Conservation (phyloP, 805 yeast species). For the Cyberlindnera mrakii region DNA sequence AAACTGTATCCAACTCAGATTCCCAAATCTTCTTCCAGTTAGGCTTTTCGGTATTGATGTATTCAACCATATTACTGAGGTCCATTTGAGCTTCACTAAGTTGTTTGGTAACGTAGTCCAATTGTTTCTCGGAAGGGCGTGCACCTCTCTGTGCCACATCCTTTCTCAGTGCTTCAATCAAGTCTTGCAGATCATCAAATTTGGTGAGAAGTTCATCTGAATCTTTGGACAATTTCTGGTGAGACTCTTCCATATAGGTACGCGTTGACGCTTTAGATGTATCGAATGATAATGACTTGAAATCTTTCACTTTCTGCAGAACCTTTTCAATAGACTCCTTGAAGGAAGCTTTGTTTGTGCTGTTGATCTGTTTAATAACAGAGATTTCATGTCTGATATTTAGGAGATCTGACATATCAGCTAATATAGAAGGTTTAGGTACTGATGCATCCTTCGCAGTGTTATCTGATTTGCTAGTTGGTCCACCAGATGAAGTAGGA, state of each 20-base stretch:
- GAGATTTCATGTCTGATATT: conserved; percentile 54
- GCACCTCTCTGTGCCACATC: conserved; percentile 93
- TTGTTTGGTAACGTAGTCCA: conserved; percentile 61
- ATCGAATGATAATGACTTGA: conserved; percentile 43
- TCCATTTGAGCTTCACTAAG: conserved; percentile 49
- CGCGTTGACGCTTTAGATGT: conserved; percentile 31
- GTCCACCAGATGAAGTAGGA: neutral
- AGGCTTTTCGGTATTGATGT: conserved; percentile 65
- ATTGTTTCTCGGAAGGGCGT: conserved; percentile 68
- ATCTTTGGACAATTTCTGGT: conserved; percentile 63
- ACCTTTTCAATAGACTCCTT: conserved; percentile 39
- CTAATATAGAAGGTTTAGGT: conserved; percentile 1
- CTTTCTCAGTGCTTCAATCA: conserved; percentile 80
- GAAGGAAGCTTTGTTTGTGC: conserved; percentile 35
- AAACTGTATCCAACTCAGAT: conserved; percentile 77
- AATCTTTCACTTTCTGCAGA: conserved; percentile 39
- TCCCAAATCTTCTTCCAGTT: conserved; percentile 93
- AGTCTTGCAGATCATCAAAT: conserved; percentile 89
- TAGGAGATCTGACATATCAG: conserved; percentile 22
- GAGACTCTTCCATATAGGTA: conserved; percentile 71
- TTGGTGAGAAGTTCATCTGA: conserved; percentile 68
- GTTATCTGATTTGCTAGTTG: neutral
- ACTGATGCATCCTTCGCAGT: neutral
- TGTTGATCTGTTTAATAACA: conserved; percentile 51
- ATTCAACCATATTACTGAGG: conserved; percentile 49